phyloP scores from a whole-genome alignment of 176 grass and related monocot species.

The Hordeum vulgare region MorexV3_pseudomolecules_assembly NC_058520.1:404455142-404455641 shows the following conservation, averaged over 20 bases:
- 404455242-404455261: constrained; percentile 84
- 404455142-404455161: neutral
- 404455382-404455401: neutral
- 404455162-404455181: constrained; percentile 9
- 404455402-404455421: neutral
- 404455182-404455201: constrained; percentile 19
- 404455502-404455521: neutral
- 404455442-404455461: neutral
- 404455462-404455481: neutral
- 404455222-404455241: constrained; percentile 96
- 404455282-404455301: neutral
- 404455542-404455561: neutral
- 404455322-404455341: neutral
- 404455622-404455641: constrained; percentile 96
- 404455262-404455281: constrained; percentile 11
- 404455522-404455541: neutral
- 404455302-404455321: neutral
- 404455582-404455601: neutral
- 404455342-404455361: neutral
- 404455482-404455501: neutral
- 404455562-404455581: neutral
- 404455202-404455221: constrained; percentile 73
- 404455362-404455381: neutral
- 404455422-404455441: neutral
- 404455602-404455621: constrained; percentile 47